phyloP scores from a whole-genome alignment of 768 basidiomycete genomes.

The Psilocybe tampanensis region DNA sequence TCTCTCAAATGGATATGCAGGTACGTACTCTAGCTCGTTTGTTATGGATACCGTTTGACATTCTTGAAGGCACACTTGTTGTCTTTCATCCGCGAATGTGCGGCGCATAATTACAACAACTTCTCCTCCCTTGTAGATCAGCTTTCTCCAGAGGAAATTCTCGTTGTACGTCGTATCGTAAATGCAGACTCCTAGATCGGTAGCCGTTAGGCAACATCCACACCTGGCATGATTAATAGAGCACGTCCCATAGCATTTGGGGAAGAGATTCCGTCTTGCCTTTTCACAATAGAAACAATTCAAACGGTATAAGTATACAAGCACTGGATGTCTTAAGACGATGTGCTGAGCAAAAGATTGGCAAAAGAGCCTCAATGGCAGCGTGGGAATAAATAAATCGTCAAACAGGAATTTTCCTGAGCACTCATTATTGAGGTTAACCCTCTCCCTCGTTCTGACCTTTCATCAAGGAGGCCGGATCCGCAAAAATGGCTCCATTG shows the following conservation, averaged over 20 bases:
- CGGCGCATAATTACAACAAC: slow-evolving; percentile 58
- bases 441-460: background rate
- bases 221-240: too few species aligned
- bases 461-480: background rate
- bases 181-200: slow-evolving; percentile 6
- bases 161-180: slow-evolving; percentile 60
- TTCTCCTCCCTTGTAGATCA: slow-evolving; percentile 68
- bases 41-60: background rate
- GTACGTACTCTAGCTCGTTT: slow-evolving; percentile 26
- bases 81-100: slow-evolving; percentile 70
- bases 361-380: background rate
- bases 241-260: too few species aligned
- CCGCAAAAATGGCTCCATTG: slow-evolving; percentile 40
- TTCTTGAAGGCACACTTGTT: slow-evolving; percentile 62
- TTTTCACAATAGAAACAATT: too few species aligned
- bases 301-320: too few species aligned
- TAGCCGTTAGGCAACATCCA: too few species aligned
- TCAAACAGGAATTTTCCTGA: slow-evolving; percentile 16
- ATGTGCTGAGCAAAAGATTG: background rate
- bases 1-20: slow-evolving; percentile 85
- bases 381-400: slow-evolving; percentile 4
- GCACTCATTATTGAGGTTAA: background rate
- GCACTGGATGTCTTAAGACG: background rate
- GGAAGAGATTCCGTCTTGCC: too few species aligned
- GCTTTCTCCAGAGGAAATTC: slow-evolving; percentile 69